Evolutionary conservation across 257 asterid genomes (phyloP), one percentile per base, ranked within the genome.

Genomic region (Salvia hispanica): DNA sequence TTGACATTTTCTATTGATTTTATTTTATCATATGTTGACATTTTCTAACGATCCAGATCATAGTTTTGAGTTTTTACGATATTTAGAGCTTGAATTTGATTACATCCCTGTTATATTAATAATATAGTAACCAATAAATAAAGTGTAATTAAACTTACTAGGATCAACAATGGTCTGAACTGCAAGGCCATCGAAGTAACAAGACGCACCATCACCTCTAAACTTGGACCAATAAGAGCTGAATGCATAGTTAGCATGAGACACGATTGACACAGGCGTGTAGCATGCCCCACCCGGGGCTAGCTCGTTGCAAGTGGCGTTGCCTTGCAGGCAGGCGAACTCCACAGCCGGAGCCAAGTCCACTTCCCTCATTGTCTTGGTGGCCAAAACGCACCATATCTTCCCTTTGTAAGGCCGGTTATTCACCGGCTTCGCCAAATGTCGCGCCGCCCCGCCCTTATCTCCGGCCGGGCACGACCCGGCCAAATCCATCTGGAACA

Each of bases 171-270:
- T 78, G 60, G 85, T 80, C 61, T 83, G 82, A 45, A 64, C 77
- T 7, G 86, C 88, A 46, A 80, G 86, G 52, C 88, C 88, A 73
- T 76, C 42, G 79, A 83, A 83, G 81, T 62, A 78, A 63, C 88
- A 83, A 9, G 79, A 58, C 0, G 82, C 84, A 50, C 88, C 86
- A 13, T 5, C 7, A 9, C 71, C 78, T 63, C 83, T 70, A 66
- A 45, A 83, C 87, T 78, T 77, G 0, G 86, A 77, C 96, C 96
- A 91, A 31, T 84, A 91, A 0, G 97, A 82, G 64, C 90, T 91
- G 67, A 88, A 91, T 37, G 95, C 97, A 50, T 85, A 91, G 80
- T 76, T 91, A 7, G 96, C 97, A 65, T 91, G 95, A 1, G 82
- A 66, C 1, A 40, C 34, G 2, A 74, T 28, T 0, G 93, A 83